These are phyloP conservation scores for Ophiosphaerella narmari DNA, from an alignment of 2,329 filamentous ascomycete species.

Conservation along the genomic window DNA sequence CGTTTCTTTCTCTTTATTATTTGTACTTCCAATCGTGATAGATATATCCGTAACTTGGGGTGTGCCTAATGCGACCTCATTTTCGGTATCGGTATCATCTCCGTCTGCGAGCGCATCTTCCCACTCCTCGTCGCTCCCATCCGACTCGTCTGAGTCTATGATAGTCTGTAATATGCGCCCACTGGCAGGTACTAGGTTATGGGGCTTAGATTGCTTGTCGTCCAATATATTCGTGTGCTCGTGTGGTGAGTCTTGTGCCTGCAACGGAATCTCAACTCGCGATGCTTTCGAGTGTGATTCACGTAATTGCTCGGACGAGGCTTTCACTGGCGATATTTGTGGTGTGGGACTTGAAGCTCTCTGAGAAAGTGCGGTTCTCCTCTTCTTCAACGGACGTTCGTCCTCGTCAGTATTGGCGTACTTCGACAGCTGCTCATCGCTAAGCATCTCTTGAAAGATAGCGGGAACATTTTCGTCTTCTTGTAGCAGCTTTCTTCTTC, in stretches of 20 bases:
- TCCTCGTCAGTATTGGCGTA: slow-evolving; percentile 33
- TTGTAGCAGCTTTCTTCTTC: slow-evolving; percentile 22
- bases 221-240: slow-evolving; percentile 2
- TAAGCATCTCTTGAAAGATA: slow-evolving; percentile 54
- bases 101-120: slow-evolving; percentile 55
- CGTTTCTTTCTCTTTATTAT: slow-evolving; percentile 36
- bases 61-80: slow-evolving; percentile 26
- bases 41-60: slow-evolving; percentile 47
- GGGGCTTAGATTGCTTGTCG: neutral
- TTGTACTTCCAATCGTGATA: slow-evolving; percentile 47
- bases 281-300: slow-evolving; percentile 9
- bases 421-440: slow-evolving; percentile 45
- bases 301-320: neutral
- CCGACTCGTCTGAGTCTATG: slow-evolving; percentile 58
- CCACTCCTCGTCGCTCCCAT: slow-evolving; percentile 65
- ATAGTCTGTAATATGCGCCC: slow-evolving; percentile 47
- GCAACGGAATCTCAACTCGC: slow-evolving; percentile 8
- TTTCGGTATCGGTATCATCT: slow-evolving; percentile 31
- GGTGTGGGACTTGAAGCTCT: slow-evolving; percentile 6
- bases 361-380: slow-evolving; percentile 26
- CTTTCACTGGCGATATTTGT: neutral
- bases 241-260: slow-evolving; percentile 7
- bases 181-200: slow-evolving; percentile 15
- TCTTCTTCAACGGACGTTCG: slow-evolving; percentile 47
- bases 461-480: slow-evolving; percentile 44